Conservation (phyloP, 495 filamentous ascomycete genomes). For the Lophiostoma macrostomum region DNA sequence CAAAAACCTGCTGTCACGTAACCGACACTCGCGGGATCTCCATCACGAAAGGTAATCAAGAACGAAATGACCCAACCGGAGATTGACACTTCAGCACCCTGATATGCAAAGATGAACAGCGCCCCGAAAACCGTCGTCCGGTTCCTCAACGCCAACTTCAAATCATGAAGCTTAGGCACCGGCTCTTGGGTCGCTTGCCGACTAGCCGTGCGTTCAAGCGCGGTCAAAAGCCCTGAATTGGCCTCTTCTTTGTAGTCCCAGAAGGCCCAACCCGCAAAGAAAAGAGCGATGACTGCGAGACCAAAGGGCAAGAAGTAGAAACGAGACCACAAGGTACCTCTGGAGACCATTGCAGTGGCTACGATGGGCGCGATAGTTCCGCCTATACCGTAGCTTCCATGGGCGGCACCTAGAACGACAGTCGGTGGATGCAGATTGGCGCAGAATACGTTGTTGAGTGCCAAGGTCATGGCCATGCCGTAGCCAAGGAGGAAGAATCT, state of each 20-base stretch:
- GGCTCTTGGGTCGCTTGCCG: constrained; percentile 21
- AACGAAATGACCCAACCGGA: constrained; percentile 80
- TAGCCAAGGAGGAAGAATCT: constrained; percentile 60
- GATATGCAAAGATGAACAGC: constrained; percentile 77
- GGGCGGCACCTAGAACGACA: constrained; percentile 58
- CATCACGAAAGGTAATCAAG: constrained; percentile 65
- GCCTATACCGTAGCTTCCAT: constrained; percentile 72
- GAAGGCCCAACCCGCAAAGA: constrained; percentile 56
- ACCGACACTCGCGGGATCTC: constrained; percentile 63
- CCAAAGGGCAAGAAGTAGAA: constrained; percentile 60
- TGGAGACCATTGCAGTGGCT: constrained; percentile 62
- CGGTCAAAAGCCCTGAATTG: constrained; percentile 38
- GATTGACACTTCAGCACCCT: constrained; percentile 73
- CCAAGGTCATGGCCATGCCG: constrained; percentile 63
- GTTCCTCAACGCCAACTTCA: constrained; percentile 53
- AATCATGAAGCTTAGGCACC: constrained; percentile 34
- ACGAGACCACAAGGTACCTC: constrained; percentile 51
- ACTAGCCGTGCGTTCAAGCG: constrained; percentile 42
- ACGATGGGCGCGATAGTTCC: constrained; percentile 65
- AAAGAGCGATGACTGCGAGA: constrained; percentile 50
- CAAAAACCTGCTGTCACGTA: constrained; percentile 84
- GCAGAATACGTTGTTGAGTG: constrained; percentile 72
- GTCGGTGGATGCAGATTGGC: constrained; percentile 65
- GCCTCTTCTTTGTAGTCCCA: constrained; percentile 55
- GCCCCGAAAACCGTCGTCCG: constrained; percentile 65